Percentiles rank a stretch among this genome's conserved stretches.
These are phyloP conservation scores for Brassica balearica DNA, from an alignment of 441 rosid species.

Conservation along the genomic window DNA sequence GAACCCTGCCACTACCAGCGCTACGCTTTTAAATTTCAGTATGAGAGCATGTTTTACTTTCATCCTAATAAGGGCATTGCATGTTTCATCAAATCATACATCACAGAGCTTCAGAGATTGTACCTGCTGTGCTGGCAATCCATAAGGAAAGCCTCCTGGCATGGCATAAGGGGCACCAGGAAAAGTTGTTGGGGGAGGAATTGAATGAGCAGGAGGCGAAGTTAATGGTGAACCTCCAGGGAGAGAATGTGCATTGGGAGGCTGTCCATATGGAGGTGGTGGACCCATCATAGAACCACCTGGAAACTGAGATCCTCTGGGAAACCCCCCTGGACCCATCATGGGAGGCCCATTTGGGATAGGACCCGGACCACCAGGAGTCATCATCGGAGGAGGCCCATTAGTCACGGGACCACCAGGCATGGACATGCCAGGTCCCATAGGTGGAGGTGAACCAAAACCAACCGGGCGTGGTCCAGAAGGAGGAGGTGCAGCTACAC, in stretches of 20 bases:
- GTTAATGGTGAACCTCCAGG: conserved; percentile 15
- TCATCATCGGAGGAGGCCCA: conserved; percentile 40
- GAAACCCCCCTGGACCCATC: conserved; percentile 42
- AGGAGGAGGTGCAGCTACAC: conserved; percentile 42
- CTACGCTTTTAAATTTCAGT: not conserved
- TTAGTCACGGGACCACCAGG: conserved; percentile 50
- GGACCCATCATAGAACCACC: conserved; percentile 44
- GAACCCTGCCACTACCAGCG: not conserved
- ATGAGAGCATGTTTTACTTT: conserved; percentile 7
- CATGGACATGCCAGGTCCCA: conserved; percentile 41
- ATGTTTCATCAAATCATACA: conserved; percentile 11
- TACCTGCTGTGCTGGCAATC: conserved; percentile 58
- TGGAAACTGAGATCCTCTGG: conserved; percentile 54
- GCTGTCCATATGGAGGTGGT: conserved; percentile 62
- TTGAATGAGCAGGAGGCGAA: conserved; percentile 48
- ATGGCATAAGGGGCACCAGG: conserved; percentile 50
- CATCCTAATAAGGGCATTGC: conserved; percentile 15
- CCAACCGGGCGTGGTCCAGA: conserved; percentile 51
- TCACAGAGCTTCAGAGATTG: conserved; percentile 1
- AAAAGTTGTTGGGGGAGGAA: conserved; percentile 47
- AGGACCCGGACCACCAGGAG: conserved; percentile 45
- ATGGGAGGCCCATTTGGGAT: conserved; percentile 67
- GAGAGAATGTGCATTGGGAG: conserved; percentile 49
- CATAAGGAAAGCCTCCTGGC: conserved; percentile 55
- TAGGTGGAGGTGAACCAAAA: conserved; percentile 47